A percentile compares a stretch with the other conserved stretches of the same genome.
Evolutionary conservation across 2,329 filamentous ascomycete species (phyloP).

Genomic region (Penicillium sp.): DNA sequence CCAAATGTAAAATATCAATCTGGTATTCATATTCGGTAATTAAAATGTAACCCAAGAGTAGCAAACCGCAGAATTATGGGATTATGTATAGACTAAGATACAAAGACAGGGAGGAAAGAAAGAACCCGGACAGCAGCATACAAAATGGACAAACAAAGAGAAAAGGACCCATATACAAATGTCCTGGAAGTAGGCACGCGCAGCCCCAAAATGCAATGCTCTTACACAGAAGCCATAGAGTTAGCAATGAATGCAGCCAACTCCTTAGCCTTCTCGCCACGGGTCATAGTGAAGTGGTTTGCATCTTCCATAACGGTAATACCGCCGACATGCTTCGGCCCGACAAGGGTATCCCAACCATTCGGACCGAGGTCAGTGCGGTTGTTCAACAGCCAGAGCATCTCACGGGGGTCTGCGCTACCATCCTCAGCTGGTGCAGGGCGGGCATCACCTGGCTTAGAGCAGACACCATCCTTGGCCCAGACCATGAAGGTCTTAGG

Average conservation of each 20-base stretch:
- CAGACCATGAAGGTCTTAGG: constrained; percentile 41
- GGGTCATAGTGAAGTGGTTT: constrained; percentile 32
- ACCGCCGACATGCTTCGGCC: constrained; percentile 28
- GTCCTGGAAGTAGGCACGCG: neutral
- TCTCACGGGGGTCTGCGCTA: constrained; percentile 39
- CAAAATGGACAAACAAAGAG: neutral
- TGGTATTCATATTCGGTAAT: neutral
- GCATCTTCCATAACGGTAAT: constrained; percentile 29
- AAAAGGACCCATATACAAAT: neutral
- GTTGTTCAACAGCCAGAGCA: constrained; percentile 44
- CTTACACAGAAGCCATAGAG: constrained; percentile 18
- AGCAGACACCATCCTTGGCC: constrained; percentile 43
- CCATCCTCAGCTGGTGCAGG: constrained; percentile 34
- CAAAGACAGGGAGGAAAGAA: constrained; percentile 1
- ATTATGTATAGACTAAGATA: constrained; percentile 3
- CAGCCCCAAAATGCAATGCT: constrained; percentile 2
- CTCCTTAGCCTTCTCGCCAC: constrained; percentile 26
- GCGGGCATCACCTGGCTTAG: constrained; percentile 34
- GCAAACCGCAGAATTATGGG: constrained; percentile 2
- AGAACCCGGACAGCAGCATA: neutral
- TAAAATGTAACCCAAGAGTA: neutral
- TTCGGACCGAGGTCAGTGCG: constrained; percentile 42
- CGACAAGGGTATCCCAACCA: constrained; percentile 42
- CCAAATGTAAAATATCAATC: neutral
- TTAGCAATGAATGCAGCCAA: constrained; percentile 24